Percentiles rank a stretch among this genome's conserved stretches.
Evolutionary conservation across 1,284 basidiomycete genomes (phyloP).

Genomic region (Somion occarium): DNA sequence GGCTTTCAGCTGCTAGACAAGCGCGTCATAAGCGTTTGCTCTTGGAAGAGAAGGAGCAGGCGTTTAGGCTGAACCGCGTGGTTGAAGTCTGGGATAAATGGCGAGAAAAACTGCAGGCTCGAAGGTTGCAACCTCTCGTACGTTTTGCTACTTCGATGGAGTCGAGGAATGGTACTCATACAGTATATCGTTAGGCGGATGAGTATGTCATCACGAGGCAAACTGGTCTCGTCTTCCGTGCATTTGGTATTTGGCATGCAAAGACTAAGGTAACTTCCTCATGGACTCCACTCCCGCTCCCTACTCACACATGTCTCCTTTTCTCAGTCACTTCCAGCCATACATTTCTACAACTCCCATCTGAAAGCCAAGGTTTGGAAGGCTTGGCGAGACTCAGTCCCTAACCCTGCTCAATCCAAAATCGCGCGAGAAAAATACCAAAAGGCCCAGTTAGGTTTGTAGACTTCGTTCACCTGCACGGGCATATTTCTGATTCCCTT

Average conservation of each 20-base stretch:
- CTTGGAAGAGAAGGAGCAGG: conserved; percentile 57
- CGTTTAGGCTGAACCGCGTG: conserved; percentile 47
- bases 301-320: conserved; percentile 14
- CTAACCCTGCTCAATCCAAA: conserved; percentile 58
- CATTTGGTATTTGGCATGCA: conserved; percentile 68
- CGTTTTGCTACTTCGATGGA: conserved; percentile 19
- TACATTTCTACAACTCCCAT: conserved; percentile 62
- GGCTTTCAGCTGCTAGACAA: conserved; percentile 56
- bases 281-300: neutral
- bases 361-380: conserved; percentile 58
- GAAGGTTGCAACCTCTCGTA: conserved; percentile 60
- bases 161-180: conserved; percentile 11
- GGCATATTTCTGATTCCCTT: conserved; percentile 14
- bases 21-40: conserved; percentile 51
- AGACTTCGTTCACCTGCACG: neutral
- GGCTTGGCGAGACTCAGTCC: conserved; percentile 65
- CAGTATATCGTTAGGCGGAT: conserved; percentile 57
- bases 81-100: conserved; percentile 69
- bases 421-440: conserved; percentile 60
- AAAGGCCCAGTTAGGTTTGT: conserved; percentile 44
- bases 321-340: conserved; percentile 64
- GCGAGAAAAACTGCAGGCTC: conserved; percentile 63
- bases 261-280: conserved; percentile 55
- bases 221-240: conserved; percentile 54
- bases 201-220: conserved; percentile 53